Evolutionary conservation across 306 rosid species (phyloP).

Genomic region (Mucuna pruriens): DNA sequence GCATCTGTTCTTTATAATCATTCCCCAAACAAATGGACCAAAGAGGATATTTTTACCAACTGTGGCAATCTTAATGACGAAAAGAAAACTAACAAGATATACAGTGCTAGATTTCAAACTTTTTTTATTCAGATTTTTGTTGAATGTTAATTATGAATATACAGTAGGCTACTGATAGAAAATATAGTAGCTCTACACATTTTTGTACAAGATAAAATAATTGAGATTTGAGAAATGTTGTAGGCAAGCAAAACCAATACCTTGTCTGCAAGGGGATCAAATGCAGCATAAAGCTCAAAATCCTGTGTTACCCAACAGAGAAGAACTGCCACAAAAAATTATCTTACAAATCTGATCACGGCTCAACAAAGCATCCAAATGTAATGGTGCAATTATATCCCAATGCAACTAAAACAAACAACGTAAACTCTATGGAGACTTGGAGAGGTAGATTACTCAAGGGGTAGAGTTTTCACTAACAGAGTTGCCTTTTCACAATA

Average conservation of each 20-base stretch:
- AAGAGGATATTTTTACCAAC: background rate
- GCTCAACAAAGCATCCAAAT: conserved; percentile 30
- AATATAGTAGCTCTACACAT: background rate
- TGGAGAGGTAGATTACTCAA: conserved; percentile 11
- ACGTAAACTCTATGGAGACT: background rate
- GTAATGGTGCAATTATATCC: background rate
- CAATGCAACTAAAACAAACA: conserved; percentile 22
- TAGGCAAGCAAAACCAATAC: conserved; percentile 45
- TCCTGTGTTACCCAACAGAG: conserved; percentile 97
- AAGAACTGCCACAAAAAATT: conserved; percentile 68
- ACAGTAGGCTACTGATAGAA: background rate
- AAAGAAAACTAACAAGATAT: conserved; percentile 1
- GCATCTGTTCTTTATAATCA: background rate
- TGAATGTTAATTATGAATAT: conserved; percentile 15
- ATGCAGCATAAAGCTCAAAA: conserved; percentile 95
- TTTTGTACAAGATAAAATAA: conserved; percentile 20
- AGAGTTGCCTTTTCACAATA: background rate
- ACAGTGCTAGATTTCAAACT: conserved; percentile 10
- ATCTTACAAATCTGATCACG: conserved; percentile 28
- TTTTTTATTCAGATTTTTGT: conserved; percentile 8
- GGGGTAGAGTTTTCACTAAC: conserved; percentile 19
- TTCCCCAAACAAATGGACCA: background rate
- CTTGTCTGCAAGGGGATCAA: conserved; percentile 99
- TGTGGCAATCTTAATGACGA: background rate
- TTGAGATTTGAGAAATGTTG: conserved; percentile 13